A percentile compares a stretch with the other conserved stretches of the same genome.
These are phyloP conservation scores for Yamadazyma diospyri DNA, from an alignment of 1,139 yeast genomes.

Conservation along the genomic window DNA sequence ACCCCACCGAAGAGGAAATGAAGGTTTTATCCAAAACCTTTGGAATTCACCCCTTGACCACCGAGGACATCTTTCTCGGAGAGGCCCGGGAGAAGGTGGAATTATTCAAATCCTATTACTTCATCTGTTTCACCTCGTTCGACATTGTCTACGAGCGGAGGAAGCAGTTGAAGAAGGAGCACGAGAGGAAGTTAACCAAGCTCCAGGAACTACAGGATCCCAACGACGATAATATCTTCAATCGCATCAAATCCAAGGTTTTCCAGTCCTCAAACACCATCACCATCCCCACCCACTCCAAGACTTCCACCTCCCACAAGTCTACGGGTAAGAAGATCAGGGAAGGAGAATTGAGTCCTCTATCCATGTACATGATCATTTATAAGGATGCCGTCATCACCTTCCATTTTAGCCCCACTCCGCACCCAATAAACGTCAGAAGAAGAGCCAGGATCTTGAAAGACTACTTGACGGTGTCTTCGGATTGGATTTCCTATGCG, in stretches of 20 bases:
- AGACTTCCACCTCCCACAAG: slow-evolving; percentile 18
- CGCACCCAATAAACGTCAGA: slow-evolving; percentile 93
- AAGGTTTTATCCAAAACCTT: slow-evolving; percentile 86
- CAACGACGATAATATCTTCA: slow-evolving; percentile 13
- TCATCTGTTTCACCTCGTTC: slow-evolving; percentile 90
- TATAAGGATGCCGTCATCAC: slow-evolving; percentile 89
- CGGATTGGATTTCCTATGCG: slow-evolving; percentile 98
- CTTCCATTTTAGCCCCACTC: slow-evolving; percentile 91
- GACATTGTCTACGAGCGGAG: slow-evolving; percentile 77
- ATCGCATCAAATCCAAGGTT: slow-evolving; percentile 13
- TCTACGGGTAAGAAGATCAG: slow-evolving; percentile 37
- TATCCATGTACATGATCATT: slow-evolving; percentile 89
- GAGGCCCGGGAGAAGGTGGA: slow-evolving; percentile 96
- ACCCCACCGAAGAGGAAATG: slow-evolving; percentile 97
- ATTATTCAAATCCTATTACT: slow-evolving; percentile 81
- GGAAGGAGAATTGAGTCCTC: slow-evolving; percentile 81
- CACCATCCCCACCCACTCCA: slow-evolving; percentile 15
- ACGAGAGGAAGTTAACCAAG: slow-evolving; percentile 38
- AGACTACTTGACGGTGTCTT: slow-evolving; percentile 84
- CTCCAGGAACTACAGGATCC: slow-evolving; percentile 37
- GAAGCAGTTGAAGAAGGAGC: slow-evolving; percentile 44
- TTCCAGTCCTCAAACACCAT: slow-evolving; percentile 6
- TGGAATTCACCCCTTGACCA: slow-evolving; percentile 92
- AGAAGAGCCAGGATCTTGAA: slow-evolving; percentile 83
- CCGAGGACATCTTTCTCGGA: slow-evolving; percentile 91